Conservation (phyloP, 2,329 filamentous ascomycete species). For the Pseudopithomyces chartarum region DNA sequence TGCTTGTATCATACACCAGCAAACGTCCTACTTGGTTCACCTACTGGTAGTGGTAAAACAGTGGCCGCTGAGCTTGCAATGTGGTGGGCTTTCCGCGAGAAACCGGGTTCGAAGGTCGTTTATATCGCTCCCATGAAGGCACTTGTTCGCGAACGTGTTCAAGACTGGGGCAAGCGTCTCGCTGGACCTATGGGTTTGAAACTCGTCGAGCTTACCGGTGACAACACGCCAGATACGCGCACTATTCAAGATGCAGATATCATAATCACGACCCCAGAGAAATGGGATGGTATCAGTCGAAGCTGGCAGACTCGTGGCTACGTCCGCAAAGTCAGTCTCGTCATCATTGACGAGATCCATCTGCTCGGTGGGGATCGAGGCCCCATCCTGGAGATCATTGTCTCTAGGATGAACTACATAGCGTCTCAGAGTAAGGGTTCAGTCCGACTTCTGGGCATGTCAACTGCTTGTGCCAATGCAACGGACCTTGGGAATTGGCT, state of each 20-base stretch:
- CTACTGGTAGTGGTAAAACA: conserved; percentile 96
- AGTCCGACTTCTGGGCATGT: conserved; percentile 96
- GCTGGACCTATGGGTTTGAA: conserved; percentile 83
- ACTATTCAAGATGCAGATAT: conserved; percentile 96
- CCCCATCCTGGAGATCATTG: conserved; percentile 98
- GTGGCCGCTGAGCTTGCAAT: conserved; percentile 95
- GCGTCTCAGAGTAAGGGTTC: conserved; percentile 89
- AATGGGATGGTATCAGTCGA: conserved; percentile 99
- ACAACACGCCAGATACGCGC: conserved; percentile 95
- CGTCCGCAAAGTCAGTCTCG: conserved; percentile 89
- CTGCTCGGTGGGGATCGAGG: conserved; percentile 94
- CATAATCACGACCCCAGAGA: conserved; percentile 98
- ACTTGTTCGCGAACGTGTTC: conserved; percentile 91
- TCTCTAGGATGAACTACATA: conserved; percentile 94
- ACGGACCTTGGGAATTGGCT: conserved; percentile 95
- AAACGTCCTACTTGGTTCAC: conserved; percentile 93
- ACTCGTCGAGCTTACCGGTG: conserved; percentile 92
- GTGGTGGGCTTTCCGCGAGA: conserved; percentile 99
- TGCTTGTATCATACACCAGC: conserved; percentile 89
- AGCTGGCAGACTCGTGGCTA: conserved; percentile 98
- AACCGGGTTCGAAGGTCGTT: conserved; percentile 93
- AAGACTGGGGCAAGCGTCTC: conserved; percentile 88
- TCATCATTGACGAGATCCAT: conserved; percentile 99
- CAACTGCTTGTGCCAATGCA: conserved; percentile 95
- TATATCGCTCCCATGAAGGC: conserved; percentile 99